Base-by-base conservation (phyloP, 352 stramenopile species). In the Globisporangium echinulatum region DNA sequence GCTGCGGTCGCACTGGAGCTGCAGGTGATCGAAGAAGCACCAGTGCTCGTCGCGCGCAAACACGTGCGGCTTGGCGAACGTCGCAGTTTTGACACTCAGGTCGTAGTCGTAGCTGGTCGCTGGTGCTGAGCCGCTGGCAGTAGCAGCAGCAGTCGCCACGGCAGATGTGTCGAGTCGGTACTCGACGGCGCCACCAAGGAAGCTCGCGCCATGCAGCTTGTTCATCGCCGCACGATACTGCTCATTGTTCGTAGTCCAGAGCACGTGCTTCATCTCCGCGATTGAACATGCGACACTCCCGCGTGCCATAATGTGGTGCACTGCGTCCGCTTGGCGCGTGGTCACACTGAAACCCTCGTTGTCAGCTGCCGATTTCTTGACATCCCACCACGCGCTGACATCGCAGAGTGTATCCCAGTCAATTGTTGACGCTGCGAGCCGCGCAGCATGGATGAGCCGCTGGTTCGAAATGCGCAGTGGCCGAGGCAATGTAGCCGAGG, bases 201-300 rank as follows among this genome's bases (percentile, higher is more conserved):
- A 80, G n/a, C 54, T 62, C 14, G 53, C 50, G 33, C 70, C 64
- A 54, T 76, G 58, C 40, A 83, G 54, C 53, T 67, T 66, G 3
- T 19, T 25, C 70, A 81, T 78, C 37, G 54, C 56, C 0, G 66
- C 59, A 17, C 68, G 58, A 54, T 71, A 72, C 13, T 49, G 52
- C 36, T 42, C 49, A 11, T 61, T 44, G 4, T 42, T 56, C 0
- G 61, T 48, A 19, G 58, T 64, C 13, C 69, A 59, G 15, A 81
- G 59, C 9, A 76, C 65, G 53, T 68, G 64, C 58, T 59, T 53
- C 19, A 81, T 54, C 36, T 70, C 64, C 3, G 49, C 68, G 66
- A 50, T 61, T 62, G 55, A 82, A 69, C 63, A 82, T 67, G 5
- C 64, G 54, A 39, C 62, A 68, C 38, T 71, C 61, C 62, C 57